Conservation (phyloP, 2,329 filamentous ascomycete genomes). For the Geosmithia flava region DNA sequence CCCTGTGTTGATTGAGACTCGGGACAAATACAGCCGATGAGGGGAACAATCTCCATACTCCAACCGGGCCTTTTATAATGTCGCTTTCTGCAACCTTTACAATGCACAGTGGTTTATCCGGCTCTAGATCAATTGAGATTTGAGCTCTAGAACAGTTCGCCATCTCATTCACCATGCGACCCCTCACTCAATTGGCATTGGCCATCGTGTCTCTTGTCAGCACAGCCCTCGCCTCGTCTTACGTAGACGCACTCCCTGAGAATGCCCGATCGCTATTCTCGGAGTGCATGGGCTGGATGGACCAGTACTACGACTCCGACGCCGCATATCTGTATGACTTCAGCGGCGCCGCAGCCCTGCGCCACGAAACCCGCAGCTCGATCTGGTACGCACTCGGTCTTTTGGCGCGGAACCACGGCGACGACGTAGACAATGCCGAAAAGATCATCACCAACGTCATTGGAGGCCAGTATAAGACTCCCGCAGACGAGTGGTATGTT, state of each 20-base stretch:
- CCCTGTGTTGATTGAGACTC: too few relatives aligned
- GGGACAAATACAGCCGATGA: too few relatives aligned
- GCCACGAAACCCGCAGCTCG: slow-evolving; percentile 43
- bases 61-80: too few relatives aligned
- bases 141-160: not conserved
- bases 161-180: not conserved
- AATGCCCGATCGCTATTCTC: not conserved
- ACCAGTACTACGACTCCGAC: slow-evolving; percentile 37
- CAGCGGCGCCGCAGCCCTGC: slow-evolving; percentile 27
- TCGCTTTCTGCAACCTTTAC: too few relatives aligned
- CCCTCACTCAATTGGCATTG: not conserved
- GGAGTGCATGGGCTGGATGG: slow-evolving; percentile 35
- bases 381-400: slow-evolving; percentile 48
- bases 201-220: not conserved
- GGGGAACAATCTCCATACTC: too few relatives aligned
- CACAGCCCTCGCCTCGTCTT: not conserved
- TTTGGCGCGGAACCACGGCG: slow-evolving; percentile 37
- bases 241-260: not conserved
- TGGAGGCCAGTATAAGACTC: slow-evolving; percentile 35
- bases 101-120: too few relatives aligned
- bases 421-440: slow-evolving; percentile 35
- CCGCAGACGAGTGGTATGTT: slow-evolving; percentile 34
- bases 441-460: slow-evolving; percentile 43
- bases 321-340: slow-evolving; percentile 42
- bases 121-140: too few relatives aligned